Conservation (phyloP, 192 early-diverging fungal genomes). For the Coemansia sp. region DNA sequence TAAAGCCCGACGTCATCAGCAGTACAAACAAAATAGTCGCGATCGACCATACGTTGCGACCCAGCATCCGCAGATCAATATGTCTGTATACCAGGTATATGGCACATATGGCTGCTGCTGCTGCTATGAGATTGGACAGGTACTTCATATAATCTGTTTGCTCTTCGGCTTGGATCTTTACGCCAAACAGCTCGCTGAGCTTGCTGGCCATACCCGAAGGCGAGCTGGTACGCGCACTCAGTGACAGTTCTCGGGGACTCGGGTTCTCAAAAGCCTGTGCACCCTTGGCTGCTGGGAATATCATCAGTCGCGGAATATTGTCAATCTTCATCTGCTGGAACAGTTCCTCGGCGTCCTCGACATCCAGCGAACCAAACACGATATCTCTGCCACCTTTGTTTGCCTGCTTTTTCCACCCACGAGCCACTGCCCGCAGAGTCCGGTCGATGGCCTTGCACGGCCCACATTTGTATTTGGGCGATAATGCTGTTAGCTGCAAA, state of each 20-base stretch:
- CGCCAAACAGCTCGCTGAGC: constrained; percentile 40
- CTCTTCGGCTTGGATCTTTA: constrained; percentile 30
- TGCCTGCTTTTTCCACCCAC: constrained; percentile 36
- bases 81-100: constrained; percentile 24
- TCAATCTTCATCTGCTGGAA: constrained; percentile 47
- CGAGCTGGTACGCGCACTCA: constrained; percentile 18
- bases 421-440: constrained; percentile 38
- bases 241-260: constrained; percentile 38
- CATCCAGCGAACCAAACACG: constrained; percentile 46
- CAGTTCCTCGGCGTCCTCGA: constrained; percentile 50
- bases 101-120: constrained; percentile 13
- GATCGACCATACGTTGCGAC: constrained; percentile 36
- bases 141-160: constrained; percentile 35
- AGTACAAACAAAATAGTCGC: constrained; percentile 43
- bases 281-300: constrained; percentile 44
- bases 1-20: constrained; percentile 54
- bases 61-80: constrained; percentile 28
- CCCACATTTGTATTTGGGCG: constrained; percentile 49
- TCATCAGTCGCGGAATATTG: constrained; percentile 46
- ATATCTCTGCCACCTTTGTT: constrained; percentile 13
- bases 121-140: constrained; percentile 7
- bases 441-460: constrained; percentile 33
- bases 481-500: constrained; percentile 48
- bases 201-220: constrained; percentile 32
- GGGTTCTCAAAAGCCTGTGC: constrained; percentile 28